phyloP scores from a whole-genome alignment of 1,284 basidiomycete genomes.

The Leccinum subrobustum region DNA sequence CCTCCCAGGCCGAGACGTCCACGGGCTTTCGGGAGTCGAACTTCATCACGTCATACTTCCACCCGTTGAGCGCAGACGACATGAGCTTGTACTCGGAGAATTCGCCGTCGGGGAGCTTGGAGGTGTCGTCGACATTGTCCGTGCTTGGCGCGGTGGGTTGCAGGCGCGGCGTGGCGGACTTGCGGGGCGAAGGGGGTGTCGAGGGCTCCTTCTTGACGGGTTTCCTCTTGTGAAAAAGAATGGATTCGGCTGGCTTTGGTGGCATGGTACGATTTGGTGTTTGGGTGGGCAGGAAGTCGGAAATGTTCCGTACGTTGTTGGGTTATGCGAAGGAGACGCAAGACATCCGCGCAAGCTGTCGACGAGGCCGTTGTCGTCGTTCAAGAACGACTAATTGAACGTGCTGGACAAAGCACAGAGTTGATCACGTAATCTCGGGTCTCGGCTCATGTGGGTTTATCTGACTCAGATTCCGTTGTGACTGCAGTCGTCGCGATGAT shows the following conservation, averaged over 20 bases:
- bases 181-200: conserved; percentile 23
- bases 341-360: conserved; percentile 7
- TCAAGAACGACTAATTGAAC: background rate
- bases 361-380: conserved; percentile 1
- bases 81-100: conserved; percentile 72
- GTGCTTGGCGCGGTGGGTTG: conserved; percentile 33
- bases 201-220: conserved; percentile 25
- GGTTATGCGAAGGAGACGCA: background rate
- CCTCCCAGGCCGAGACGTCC: conserved; percentile 62
- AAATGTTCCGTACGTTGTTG: background rate
- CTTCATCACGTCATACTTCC: conserved; percentile 86
- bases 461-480: too few species aligned
- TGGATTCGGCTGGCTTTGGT: conserved; percentile 32
- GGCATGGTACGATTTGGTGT: conserved; percentile 19
- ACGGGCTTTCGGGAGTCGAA: conserved; percentile 70
- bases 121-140: conserved; percentile 44
- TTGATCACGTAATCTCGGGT: conserved; percentile 30
- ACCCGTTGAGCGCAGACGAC: conserved; percentile 74
- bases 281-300: background rate
- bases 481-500: too few species aligned
- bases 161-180: conserved; percentile 31
- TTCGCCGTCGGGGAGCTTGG: conserved; percentile 58
- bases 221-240: conserved; percentile 37
- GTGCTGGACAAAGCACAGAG: conserved; percentile 1
- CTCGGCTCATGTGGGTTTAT: too few species aligned